phyloP scores from a whole-genome alignment of 495 filamentous ascomycete species.

The Daldinia loculata region DNA sequence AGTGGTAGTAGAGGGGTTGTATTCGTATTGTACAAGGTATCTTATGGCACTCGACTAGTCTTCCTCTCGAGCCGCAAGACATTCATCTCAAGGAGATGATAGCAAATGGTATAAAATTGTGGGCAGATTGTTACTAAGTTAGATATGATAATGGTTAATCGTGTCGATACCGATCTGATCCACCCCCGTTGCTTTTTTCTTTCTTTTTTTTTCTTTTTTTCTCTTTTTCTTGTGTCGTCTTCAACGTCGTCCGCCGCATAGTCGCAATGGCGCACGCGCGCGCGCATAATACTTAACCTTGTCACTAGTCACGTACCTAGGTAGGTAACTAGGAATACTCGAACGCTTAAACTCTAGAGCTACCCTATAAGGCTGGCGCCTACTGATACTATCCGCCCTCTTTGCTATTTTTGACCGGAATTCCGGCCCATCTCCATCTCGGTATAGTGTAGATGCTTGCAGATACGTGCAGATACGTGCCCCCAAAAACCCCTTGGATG shows the following conservation, averaged over 20 bases:
- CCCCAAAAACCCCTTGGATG: slow-evolving; percentile 35
- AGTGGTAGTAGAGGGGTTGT: not conserved
- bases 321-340: slow-evolving; percentile 10
- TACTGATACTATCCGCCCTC: slow-evolving; percentile 39
- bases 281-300: slow-evolving; percentile 28
- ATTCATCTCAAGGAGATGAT: not conserved
- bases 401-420: slow-evolving; percentile 47
- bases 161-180: not conserved
- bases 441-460: slow-evolving; percentile 16
- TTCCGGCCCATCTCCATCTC: slow-evolving; percentile 26
- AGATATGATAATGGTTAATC: slow-evolving; percentile 1
- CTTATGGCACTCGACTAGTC: not conserved
- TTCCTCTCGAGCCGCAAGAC: not conserved
- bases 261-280: slow-evolving; percentile 33
- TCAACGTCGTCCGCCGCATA: slow-evolving; percentile 23
- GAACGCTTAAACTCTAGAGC: slow-evolving; percentile 1
- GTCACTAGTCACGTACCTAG: not conserved
- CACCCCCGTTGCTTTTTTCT: not conserved
- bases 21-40: not conserved
- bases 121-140: not conserved
- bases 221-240: not conserved
- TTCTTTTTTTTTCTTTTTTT: not conserved
- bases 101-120: not conserved
- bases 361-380: slow-evolving; percentile 47
- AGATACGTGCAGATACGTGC: slow-evolving; percentile 18